Conservation (phyloP, 2,329 filamentous ascomycete genomes). For the Phialemoniopsis sp. region DNA sequence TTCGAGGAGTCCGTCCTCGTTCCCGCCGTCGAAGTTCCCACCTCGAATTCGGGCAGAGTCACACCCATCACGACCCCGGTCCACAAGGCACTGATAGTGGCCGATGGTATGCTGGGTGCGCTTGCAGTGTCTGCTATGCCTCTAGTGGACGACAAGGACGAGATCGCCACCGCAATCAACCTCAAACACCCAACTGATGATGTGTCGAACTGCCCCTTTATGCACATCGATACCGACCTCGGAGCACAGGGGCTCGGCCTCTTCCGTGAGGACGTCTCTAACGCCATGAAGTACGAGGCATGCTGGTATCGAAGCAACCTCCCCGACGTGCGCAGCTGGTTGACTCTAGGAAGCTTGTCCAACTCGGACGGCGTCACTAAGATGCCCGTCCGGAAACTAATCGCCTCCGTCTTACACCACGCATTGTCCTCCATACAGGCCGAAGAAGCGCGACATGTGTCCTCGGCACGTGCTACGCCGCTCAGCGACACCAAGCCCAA, state of each 20-base stretch:
- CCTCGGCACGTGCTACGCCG: conserved; percentile 22
- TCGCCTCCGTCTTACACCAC: conserved; percentile 61
- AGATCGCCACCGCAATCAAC: conserved; percentile 55
- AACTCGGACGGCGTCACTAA: conserved; percentile 47
- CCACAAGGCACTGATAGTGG: conserved; percentile 74
- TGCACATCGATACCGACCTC: conserved; percentile 58
- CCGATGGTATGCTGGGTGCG: conserved; percentile 67
- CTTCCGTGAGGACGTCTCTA: conserved; percentile 65
- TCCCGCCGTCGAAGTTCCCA: conserved; percentile 67
- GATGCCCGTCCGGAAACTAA: conserved; percentile 59
- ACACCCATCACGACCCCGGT: conserved; percentile 75
- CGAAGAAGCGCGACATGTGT: conserved; percentile 37
- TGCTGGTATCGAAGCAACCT: conserved; percentile 72
- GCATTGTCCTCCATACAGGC: conserved; percentile 45
- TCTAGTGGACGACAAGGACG: conserved; percentile 28
- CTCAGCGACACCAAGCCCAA: conserved; percentile 47
- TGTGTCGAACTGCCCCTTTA: conserved; percentile 45
- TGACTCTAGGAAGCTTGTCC: conserved; percentile 44
- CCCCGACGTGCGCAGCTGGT: conserved; percentile 61
- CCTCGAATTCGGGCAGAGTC: conserved; percentile 58
- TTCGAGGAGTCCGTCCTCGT: conserved; percentile 68
- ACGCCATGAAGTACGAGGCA: conserved; percentile 68
- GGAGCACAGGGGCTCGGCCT: conserved; percentile 60
- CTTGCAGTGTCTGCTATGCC: conserved; percentile 44
- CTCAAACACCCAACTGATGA: conserved; percentile 14